Conservation (phyloP, 495 filamentous ascomycete genomes). For the Lophiotrema nucula region DNA sequence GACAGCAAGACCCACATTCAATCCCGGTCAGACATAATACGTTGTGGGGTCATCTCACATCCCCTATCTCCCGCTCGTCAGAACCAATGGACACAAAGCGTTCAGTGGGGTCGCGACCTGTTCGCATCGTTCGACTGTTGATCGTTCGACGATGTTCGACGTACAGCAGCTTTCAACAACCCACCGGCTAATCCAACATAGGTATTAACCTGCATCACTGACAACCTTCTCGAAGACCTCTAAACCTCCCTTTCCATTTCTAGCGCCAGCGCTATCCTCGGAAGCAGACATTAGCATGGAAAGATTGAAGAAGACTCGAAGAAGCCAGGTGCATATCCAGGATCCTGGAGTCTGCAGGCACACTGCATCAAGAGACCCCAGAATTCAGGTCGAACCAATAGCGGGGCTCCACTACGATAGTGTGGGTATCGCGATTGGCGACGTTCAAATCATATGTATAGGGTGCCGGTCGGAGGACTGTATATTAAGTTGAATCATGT, state of each 20-base stretch:
- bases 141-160: not conserved
- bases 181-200: constrained; percentile 26
- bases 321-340: no score
- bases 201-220: not conserved
- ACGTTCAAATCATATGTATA: no score
- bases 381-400: no score
- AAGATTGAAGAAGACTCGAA: constrained; percentile 1
- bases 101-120: not conserved
- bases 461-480: no score
- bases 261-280: not conserved
- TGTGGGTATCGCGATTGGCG: no score
- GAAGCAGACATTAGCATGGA: constrained; percentile 16
- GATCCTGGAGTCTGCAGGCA: no score
- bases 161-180: constrained; percentile 3
- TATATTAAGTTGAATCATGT: not conserved
- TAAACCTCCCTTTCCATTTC: not conserved
- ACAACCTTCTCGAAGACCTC: constrained; percentile 9
- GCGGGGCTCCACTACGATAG: no score
- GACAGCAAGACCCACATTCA: constrained; percentile 10
- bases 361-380: no score
- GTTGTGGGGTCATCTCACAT: not conserved
- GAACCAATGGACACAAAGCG: not conserved
- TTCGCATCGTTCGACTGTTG: not conserved
- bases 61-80: not conserved
- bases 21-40: not conserved